These are phyloP conservation scores for Aureobasidium sp. DNA, from an alignment of 2,329 filamentous ascomycete species.

Conservation along the genomic window DNA sequence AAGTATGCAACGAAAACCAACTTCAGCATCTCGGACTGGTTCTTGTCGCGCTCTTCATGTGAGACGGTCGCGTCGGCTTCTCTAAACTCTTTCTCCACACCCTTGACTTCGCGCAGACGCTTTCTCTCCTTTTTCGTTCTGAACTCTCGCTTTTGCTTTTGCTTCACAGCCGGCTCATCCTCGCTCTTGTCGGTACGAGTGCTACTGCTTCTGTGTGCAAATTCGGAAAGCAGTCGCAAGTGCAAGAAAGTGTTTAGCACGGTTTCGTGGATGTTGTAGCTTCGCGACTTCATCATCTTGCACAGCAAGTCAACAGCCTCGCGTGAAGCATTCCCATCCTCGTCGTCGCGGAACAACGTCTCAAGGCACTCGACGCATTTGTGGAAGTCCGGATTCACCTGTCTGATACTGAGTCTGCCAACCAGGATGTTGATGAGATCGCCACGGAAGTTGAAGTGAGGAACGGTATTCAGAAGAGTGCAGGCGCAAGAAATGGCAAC, in stretches of 20 bases:
- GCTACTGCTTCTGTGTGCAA: conserved; percentile 73
- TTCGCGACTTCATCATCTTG: conserved; percentile 89
- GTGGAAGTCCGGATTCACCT: conserved; percentile 65
- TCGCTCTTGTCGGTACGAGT: conserved; percentile 62
- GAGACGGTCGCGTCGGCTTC: conserved; percentile 85
- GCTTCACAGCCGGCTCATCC: conserved; percentile 31
- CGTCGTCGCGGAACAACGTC: conserved; percentile 75
- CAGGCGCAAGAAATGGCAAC: conserved; percentile 83
- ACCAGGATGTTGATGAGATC: conserved; percentile 85
- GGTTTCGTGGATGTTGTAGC: conserved; percentile 76
- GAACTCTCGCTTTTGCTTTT: conserved; percentile 64
- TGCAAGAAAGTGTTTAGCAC: conserved; percentile 88
- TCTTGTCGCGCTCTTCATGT: conserved; percentile 85
- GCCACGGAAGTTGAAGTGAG: conserved; percentile 93
- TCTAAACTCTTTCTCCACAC: conserved; percentile 85
- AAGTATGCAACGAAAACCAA: conserved; percentile 95
- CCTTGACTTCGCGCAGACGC: conserved; percentile 74
- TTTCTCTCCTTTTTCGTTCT: conserved; percentile 85
- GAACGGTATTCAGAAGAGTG: conserved; percentile 69
- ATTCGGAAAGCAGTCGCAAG: conserved; percentile 80
- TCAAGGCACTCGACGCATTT: conserved; percentile 75
- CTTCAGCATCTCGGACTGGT: conserved; percentile 93
- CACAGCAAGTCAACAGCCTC: conserved; percentile 79
- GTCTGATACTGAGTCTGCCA: conserved; percentile 68
- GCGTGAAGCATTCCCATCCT: conserved; percentile 80